Evolutionary conservation across 306 rosid species (phyloP), one percentile per base, ranked within the genome.

Genomic region (Pyrus pyrifolia): DNA sequence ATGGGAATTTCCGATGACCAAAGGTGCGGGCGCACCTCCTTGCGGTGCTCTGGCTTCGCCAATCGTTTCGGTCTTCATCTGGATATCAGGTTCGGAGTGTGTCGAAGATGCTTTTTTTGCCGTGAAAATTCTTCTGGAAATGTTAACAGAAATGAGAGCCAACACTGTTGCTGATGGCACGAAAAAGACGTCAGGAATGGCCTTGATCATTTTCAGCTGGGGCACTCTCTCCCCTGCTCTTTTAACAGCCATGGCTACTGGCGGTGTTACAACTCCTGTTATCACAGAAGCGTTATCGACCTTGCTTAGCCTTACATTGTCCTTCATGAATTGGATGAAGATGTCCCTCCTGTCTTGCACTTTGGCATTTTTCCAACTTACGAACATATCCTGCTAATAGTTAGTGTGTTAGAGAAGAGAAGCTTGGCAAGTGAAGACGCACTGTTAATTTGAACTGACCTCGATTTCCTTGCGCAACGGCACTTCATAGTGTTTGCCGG

Each of bases 241-340:
- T 78, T 90, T 84, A 0, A 74, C 86, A 3, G 67, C 87, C 91
- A 92, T 84, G 67, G 92, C 90, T 30, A 67, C 78, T 4, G 91
- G 89, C n/a, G 96, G 93, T 12, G 90, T 81, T 49, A 87, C 68
- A 23, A 87, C 22, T 19, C 97, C 93, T 1, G 90, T 82, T 22
- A 92, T 52, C 83, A 90, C 52, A 82, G 83, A 80, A 3, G 81
- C 18, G 21, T 29, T 3, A 63, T 87, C 97, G 21, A 78, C 71
- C 82, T 85, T 83, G 79, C 81, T 81, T 1, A 72, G 53, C 52
- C 70, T 82, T 46, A 88, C 93, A 1, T 76, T 42, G 3, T 72
- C 11, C 1, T 2, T 57, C 76, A 90, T 72, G 58, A 88, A 88
- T 0, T 62, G n/a, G 0, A 17, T 42, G 78, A 85, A 79, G 3